Evolutionary conservation across 2,329 filamentous ascomycete species (phyloP), one percentile per base, ranked within the genome.

Genomic region (Samsoniella hepiali): DNA sequence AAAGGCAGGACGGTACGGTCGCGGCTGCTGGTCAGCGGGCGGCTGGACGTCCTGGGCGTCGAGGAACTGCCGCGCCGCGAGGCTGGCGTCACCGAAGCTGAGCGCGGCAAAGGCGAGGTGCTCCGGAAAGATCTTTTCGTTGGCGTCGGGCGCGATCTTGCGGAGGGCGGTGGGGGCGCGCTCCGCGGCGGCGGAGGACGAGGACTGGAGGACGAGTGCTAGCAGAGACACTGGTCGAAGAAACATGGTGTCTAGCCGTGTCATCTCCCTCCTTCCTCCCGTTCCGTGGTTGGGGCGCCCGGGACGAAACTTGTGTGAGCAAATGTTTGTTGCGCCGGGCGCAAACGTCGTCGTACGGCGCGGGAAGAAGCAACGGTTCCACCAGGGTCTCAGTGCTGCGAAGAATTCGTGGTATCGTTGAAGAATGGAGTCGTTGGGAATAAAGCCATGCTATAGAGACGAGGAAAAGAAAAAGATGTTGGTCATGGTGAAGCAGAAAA

Each of bases 51-150:
- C 72, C 44, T 72, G 71, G 15, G 71, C 62, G 7, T 71, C 68
- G 44, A 72, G 65, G 31, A 71, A 68, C n/a, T 69, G 69, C 45
- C 72, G 70, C 8, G 71, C 72, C 10, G 74, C 72, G 13, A 71
- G 65, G 51, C 72, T 70, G 49, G 73, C 70, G 62, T 75, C 70
- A 49, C 64, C 70, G 2, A 73, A 69, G 1, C 68, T 65, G 1
- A 73, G 63, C 2, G 73, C 65, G 40, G 74, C 68, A 68, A 85
- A 85, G 67, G 78, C 81, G 67, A 81, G 88, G 73, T 91, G 89
- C 51, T 90, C 83, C 63, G 88, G 78, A 68, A 88, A 85, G 72
- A 94, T 88, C 81, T 91, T 95, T 72, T 91, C 88, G 65, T 84
- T 84, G 57, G 86, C 83, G 71, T 92, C 87, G 5, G 81, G 80